Base-by-base conservation (phyloP, 2,329 filamentous ascomycete genomes). In the Exophiala oligosperma region DNA sequence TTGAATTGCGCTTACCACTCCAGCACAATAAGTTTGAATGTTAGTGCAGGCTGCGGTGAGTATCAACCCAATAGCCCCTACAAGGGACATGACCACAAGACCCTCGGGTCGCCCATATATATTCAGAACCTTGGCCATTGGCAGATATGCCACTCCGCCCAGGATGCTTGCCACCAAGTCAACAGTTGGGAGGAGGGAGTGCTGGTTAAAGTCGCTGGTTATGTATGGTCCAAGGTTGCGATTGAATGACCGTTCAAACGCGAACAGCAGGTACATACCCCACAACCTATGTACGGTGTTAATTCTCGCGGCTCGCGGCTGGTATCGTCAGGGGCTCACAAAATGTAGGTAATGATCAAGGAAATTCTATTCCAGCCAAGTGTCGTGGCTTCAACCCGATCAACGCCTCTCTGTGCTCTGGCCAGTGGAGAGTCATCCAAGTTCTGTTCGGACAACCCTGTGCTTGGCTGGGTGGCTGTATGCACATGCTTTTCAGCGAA, bases 91-190 rank as follows among this genome's bases (percentile, higher is more conserved):
- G 37, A 81, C 24, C 2, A 75, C 52, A 57, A 82, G 77, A 21
- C 81, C 83, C 63, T 84, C 76, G 1, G 81, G 75, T 14, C 84
- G 81, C 23, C 83, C 84, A 77, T 79, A 86, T 49, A 84, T 74
- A 71, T 87, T 81, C 54, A 87, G 73, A 14, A 85, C 72, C 69
- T 86, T 87, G 52, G 84, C 83, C 26, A 83, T 73, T 1, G 83
- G 79, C n/a, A 87, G 74, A 66, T 83, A 83, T 57, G 77, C 73
- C 24, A 84, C 72, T 26, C 81, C 84, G 24, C 77, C 78, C 41
- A 86, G 79, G 37, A 85, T 71, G 59, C 70, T 76, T 14, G 81
- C 73, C 47, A 86, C 74, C 59, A 86, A 78, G 41, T 69, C 69
- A 8, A 81, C 81, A 6, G 80, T 76, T 1, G 80, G 73, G 0